Conservation (phyloP, 768 basidiomycete genomes). For the Obba rivulosa region DNA sequence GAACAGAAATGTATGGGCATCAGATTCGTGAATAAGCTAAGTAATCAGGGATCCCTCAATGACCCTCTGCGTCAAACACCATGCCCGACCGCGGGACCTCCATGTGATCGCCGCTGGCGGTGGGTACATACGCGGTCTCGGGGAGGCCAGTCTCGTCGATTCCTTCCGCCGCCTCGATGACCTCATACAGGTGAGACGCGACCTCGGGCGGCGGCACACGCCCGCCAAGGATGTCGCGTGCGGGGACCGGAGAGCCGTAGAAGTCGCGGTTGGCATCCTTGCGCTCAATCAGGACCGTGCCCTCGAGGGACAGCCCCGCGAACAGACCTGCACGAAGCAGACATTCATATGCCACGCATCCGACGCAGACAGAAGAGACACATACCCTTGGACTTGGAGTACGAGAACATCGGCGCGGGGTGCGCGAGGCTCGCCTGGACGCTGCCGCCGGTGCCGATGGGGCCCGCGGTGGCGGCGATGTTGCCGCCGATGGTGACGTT, state of each 20-base stretch:
- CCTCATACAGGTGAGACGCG: constrained; percentile 86
- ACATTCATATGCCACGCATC: not conserved
- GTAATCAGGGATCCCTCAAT: constrained; percentile 13
- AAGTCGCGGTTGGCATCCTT: constrained; percentile 97
- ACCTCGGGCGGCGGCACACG: constrained; percentile 97
- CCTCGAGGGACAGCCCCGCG: constrained; percentile 91
- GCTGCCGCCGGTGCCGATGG: constrained; percentile 91
- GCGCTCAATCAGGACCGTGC: constrained; percentile 89
- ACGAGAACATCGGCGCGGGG: constrained; percentile 96
- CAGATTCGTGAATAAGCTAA: no score
- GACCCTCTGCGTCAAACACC: constrained; percentile 74
- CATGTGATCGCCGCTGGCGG: constrained; percentile 54
- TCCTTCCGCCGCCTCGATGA: constrained; percentile 95
- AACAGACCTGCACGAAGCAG: constrained; percentile 65
- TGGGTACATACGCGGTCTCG: constrained; percentile 73
- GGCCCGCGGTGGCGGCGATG: constrained; percentile 81
- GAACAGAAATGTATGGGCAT: no score
- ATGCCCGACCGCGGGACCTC: constrained; percentile 41
- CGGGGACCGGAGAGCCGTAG: constrained; percentile 88
- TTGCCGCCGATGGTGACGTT: constrained; percentile 95
- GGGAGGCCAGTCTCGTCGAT: constrained; percentile 83
- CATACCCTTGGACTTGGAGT: constrained; percentile 89
- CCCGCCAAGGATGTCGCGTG: constrained; percentile 86
- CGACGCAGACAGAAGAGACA: not conserved
- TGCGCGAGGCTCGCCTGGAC: constrained; percentile 84